Conservation (phyloP, 345 rosid genomes). For the Dovyalis caffra region DNA sequence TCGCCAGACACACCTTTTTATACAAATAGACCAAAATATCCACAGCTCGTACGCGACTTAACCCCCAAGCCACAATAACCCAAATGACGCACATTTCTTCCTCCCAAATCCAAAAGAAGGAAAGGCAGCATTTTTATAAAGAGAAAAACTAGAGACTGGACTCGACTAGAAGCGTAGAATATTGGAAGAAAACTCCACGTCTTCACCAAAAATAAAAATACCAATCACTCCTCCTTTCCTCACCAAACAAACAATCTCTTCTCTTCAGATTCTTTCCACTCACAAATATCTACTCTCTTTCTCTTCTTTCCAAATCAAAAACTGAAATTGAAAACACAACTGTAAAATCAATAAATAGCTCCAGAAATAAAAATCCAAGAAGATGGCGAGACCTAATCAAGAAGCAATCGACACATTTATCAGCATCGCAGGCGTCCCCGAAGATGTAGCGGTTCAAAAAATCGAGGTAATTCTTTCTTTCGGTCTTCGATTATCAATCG, state of each 20-base stretch:
- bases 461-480: slow-evolving; percentile 49
- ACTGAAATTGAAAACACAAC: not conserved
- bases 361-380: not conserved
- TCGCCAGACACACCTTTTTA: not conserved
- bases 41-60: not conserved
- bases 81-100: not conserved
- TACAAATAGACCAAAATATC: too few relatives aligned
- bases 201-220: not conserved
- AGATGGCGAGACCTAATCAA: slow-evolving; percentile 73
- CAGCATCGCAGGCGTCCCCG: slow-evolving; percentile 79
- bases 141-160: not conserved
- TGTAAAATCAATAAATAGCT: not conserved
- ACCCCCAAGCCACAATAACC: not conserved
- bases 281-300: not conserved
- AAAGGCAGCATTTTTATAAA: not conserved
- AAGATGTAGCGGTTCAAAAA: slow-evolving; percentile 60
- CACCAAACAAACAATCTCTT: not conserved
- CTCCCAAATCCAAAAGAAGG: not conserved
- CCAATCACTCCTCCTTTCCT: not conserved
- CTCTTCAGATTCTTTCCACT: not conserved
- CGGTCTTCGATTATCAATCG: too few relatives aligned
- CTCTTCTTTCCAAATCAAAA: not conserved
- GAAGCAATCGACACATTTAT: slow-evolving; percentile 82
- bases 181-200: not conserved
- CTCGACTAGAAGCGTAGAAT: slow-evolving; percentile 3